A percentile compares a stretch with the other conserved stretches of the same genome.
Evolutionary conservation across 2,329 filamentous ascomycete genomes (phyloP).

Genomic region (Neofusicoccum sp.): DNA sequence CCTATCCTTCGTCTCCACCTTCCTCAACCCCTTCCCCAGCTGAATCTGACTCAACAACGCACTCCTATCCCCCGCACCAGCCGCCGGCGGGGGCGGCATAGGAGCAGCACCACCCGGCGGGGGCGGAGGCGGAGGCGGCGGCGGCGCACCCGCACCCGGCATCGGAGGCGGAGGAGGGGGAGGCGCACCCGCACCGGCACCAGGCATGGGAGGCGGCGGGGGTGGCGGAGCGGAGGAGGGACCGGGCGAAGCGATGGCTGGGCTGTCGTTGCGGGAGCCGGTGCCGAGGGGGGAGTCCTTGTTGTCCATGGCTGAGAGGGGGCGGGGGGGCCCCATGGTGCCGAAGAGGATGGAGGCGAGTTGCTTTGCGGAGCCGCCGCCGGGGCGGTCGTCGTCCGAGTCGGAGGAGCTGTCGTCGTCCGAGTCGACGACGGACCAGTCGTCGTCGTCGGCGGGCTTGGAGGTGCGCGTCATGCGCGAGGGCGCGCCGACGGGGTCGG

Average conservation of each 20-base stretch:
- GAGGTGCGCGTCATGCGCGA: slow-evolving; percentile 56
- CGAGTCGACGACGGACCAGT: slow-evolving; percentile 81
- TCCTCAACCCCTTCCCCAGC: slow-evolving; percentile 75
- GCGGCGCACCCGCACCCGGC: slow-evolving; percentile 34
- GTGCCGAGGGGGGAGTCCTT: slow-evolving; percentile 55
- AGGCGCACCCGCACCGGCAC: slow-evolving; percentile 37
- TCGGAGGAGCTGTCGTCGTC: slow-evolving; percentile 70
- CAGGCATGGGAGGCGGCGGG: slow-evolving; percentile 37
- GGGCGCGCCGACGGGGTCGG: slow-evolving; percentile 53
- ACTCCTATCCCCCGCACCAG: slow-evolving; percentile 44
- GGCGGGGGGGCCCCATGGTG: slow-evolving; percentile 92
- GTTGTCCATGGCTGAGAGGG: slow-evolving; percentile 79
- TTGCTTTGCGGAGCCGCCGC: slow-evolving; percentile 83
- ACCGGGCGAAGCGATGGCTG: slow-evolving; percentile 44
- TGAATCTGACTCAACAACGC: slow-evolving; percentile 83
- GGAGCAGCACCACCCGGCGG: slow-evolving; percentile 42
- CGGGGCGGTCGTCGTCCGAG: slow-evolving; percentile 76
- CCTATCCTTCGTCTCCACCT: slow-evolving; percentile 87
- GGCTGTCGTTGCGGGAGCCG: slow-evolving; percentile 39
- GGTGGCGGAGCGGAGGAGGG: slow-evolving; percentile 49
- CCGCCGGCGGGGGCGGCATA: slow-evolving; percentile 48
- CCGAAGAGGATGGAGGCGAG: slow-evolving; percentile 94
- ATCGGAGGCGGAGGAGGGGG: slow-evolving; percentile 54
- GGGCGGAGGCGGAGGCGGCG: slow-evolving; percentile 38
- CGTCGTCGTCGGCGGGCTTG: slow-evolving; percentile 65